These are phyloP conservation scores for Chionographis japonica DNA, from an alignment of 106 monocot genomes.

Conservation along the genomic window DNA sequence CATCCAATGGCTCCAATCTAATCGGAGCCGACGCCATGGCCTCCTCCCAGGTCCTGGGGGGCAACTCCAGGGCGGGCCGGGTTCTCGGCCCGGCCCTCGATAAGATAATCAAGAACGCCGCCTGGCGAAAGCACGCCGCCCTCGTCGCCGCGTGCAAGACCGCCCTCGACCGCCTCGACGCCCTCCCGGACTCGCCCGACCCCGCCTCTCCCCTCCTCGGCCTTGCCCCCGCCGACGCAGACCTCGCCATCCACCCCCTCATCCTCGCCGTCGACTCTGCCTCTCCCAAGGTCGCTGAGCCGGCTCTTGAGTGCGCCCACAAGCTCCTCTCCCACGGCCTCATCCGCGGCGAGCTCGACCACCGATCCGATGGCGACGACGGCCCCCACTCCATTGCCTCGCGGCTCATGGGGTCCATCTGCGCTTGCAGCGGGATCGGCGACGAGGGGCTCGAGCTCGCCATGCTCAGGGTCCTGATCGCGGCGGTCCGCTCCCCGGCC, in stretches of 20 bases:
- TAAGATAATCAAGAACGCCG: conserved; percentile 97
- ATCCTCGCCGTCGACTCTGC: conserved; percentile 24
- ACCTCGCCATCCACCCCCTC: conserved; percentile 20
- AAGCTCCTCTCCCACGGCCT: conserved; percentile 32
- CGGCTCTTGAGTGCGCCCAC: conserved; percentile 38
- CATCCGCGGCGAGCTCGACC: conserved; percentile 13
- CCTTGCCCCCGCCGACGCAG: conserved; percentile 22
- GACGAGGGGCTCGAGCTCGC: conserved; percentile 75
- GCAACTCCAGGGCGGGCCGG: conserved; percentile 57
- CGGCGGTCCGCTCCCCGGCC: conserved; percentile 61
- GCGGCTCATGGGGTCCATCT: conserved; percentile 35
- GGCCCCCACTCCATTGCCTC: conserved; percentile 2
- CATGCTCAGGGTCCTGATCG: conserved; percentile 55
- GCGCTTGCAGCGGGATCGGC: conserved; percentile 30
- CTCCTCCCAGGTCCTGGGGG: conserved; percentile 43
- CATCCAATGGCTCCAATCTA: not conserved
- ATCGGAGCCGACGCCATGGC: conserved; percentile 16
- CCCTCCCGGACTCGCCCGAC: conserved; percentile 33
- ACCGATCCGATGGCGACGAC: not conserved
- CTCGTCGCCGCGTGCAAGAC: conserved; percentile 85
- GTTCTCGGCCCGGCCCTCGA: conserved; percentile 83
- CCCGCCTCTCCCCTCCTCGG: conserved; percentile 16
- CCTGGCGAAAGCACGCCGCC: conserved; percentile 87
- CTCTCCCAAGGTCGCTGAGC: conserved; percentile 30
- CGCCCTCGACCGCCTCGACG: conserved; percentile 60